Evolutionary conservation across 106 monocot species (phyloP).

Genomic region (Ottelia alismoides): DNA sequence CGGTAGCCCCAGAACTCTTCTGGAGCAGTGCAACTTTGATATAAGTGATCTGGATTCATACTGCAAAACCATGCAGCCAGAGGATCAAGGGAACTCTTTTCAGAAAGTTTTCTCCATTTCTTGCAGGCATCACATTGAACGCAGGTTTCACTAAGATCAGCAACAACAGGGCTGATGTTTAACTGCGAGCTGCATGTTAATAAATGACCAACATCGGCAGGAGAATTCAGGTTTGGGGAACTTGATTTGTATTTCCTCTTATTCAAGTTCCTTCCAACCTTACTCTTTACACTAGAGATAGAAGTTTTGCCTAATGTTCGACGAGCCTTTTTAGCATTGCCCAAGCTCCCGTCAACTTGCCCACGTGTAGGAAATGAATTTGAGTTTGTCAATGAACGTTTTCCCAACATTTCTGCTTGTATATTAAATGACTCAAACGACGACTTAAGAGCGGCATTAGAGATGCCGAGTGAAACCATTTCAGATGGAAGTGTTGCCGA

Average conservation of each 20-base stretch:
- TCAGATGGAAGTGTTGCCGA: too few relatives aligned
- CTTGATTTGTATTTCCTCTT: too few relatives aligned
- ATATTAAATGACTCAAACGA: conserved; percentile 1
- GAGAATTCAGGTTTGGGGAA: too few relatives aligned
- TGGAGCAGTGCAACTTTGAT: conserved; percentile 59
- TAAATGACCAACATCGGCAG: too few relatives aligned
- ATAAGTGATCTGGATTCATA: conserved; percentile 58
- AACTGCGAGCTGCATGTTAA: conserved; percentile 14
- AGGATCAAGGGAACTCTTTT: conserved; percentile 34
- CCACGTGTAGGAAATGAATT: conserved; percentile 11
- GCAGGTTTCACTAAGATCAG: conserved; percentile 61
- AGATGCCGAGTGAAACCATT: conserved; percentile 1
- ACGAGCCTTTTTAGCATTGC: conserved; percentile 38
- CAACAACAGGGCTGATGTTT: conserved; percentile 10
- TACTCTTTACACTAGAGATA: too few relatives aligned
- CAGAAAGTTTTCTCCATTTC: conserved; percentile 75
- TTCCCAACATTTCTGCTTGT: conserved; percentile 9
- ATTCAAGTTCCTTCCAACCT: too few relatives aligned
- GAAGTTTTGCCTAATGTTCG: too few relatives aligned
- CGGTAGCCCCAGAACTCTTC: conserved; percentile 67
- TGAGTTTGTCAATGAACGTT: conserved; percentile 14
- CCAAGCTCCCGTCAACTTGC: conserved; percentile 21
- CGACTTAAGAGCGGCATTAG: conserved; percentile 1
- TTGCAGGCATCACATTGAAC: conserved; percentile 95
- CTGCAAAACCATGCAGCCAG: conserved; percentile 84